Evolutionary conservation across 495 filamentous ascomycete genomes (phyloP).

Genomic region (Aspergillus saccharolyticus): DNA sequence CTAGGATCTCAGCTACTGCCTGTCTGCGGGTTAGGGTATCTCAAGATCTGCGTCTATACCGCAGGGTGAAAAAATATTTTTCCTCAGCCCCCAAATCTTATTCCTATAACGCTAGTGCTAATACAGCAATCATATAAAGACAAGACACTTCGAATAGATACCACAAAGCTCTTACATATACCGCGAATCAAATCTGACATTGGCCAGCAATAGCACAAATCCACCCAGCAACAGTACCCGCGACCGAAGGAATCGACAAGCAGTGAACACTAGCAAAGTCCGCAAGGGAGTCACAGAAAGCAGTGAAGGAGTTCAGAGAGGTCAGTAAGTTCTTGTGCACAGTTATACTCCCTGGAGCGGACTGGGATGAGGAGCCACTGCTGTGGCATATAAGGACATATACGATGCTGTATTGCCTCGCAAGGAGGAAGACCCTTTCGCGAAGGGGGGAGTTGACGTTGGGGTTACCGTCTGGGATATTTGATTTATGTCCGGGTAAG

Average conservation of each 20-base stretch:
- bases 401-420: conserved; percentile 62
- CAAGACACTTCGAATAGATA: too few species aligned
- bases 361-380: not conserved
- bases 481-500: conserved; percentile 53
- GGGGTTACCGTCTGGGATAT: conserved; percentile 3
- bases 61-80: too few species aligned
- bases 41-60: too few species aligned
- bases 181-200: not conserved
- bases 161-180: not conserved
- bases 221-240: conserved; percentile 38
- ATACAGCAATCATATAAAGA: too few species aligned
- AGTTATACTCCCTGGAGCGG: conserved; percentile 12
- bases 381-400: conserved; percentile 55
- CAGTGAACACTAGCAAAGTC: conserved; percentile 25
- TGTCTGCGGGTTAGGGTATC: too few species aligned
- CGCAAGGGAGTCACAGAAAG: conserved; percentile 17
- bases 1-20: too few species aligned
- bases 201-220: conserved; percentile 29
- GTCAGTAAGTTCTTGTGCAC: conserved; percentile 9
- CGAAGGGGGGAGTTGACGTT: conserved; percentile 44
- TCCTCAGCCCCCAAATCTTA: too few species aligned
- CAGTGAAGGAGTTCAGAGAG: conserved; percentile 10
- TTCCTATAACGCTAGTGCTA: too few species aligned
- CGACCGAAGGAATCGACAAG: conserved; percentile 25
- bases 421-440: conserved; percentile 50